These are phyloP conservation scores for Bipolaris gigantea DNA, from an alignment of 2,329 filamentous ascomycete genomes.

Conservation along the genomic window DNA sequence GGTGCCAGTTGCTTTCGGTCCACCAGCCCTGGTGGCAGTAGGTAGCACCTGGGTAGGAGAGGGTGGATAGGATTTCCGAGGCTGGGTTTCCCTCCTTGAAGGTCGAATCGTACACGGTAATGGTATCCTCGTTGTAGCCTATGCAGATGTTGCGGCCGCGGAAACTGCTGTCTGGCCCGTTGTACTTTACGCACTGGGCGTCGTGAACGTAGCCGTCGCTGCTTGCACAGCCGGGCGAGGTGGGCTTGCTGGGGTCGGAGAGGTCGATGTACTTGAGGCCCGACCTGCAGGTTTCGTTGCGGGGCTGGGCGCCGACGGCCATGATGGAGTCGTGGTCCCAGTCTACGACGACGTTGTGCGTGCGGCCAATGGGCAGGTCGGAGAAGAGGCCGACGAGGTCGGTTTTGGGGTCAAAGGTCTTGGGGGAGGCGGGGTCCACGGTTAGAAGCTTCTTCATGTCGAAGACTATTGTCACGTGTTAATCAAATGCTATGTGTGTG, in stretches of 20 bases:
- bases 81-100: constrained; percentile 58
- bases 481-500: constrained; percentile 27
- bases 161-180: constrained; percentile 55
- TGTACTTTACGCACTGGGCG: constrained; percentile 61
- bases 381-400: constrained; percentile 34
- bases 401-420: constrained; percentile 35
- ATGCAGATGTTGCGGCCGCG: constrained; percentile 58
- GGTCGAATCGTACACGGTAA: constrained; percentile 57
- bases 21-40: constrained; percentile 65
- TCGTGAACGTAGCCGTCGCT: constrained; percentile 64
- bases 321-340: constrained; percentile 40
- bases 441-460: constrained; percentile 52
- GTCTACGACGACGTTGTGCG: constrained; percentile 47
- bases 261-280: constrained; percentile 63
- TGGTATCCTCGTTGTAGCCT: constrained; percentile 57
- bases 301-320: constrained; percentile 38
- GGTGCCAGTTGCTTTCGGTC: constrained; percentile 43
- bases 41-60: constrained; percentile 56
- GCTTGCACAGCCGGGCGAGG: constrained; percentile 55
- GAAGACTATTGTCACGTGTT: constrained; percentile 24
- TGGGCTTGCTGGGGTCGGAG: constrained; percentile 56
- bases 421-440: constrained; percentile 36
- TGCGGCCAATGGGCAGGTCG: constrained; percentile 34
- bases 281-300: constrained; percentile 49
- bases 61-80: constrained; percentile 58